Evolutionary conservation across 169 alveolate species (phyloP).

Genomic region (Toxoplasma gondii): DNA sequence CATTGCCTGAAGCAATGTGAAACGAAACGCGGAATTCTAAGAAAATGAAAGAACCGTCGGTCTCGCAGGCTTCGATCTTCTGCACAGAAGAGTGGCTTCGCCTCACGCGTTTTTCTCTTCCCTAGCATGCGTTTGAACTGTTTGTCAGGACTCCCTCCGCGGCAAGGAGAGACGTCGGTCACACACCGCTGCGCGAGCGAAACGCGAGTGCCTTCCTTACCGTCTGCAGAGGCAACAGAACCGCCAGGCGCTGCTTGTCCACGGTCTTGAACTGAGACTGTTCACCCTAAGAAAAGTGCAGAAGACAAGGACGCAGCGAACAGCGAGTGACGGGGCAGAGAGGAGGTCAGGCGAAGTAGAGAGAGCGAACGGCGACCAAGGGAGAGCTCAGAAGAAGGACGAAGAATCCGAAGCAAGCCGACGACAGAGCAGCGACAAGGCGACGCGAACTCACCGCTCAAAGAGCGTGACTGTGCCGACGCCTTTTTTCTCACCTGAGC

Average conservation of each 20-base stretch:
- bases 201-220: not conserved
- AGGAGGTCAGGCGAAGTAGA: not conserved
- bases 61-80: too few relatives aligned
- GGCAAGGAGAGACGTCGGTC: too few relatives aligned
- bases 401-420: not conserved
- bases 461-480: not conserved
- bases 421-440: not conserved
- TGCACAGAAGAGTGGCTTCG: too few relatives aligned
- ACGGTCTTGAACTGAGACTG: conserved; percentile 53
- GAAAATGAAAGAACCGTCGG: too few relatives aligned
- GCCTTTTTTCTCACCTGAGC: conserved; percentile 13
- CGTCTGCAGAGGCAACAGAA: conserved; percentile 60
- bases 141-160: too few relatives aligned
- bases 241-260: conserved; percentile 52
- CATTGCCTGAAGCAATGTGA: too few relatives aligned
- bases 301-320: not conserved
- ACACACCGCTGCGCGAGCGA: too few relatives aligned
- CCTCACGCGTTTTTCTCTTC: too few relatives aligned
- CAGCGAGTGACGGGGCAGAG: not conserved
- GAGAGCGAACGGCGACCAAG: not conserved
- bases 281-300: conserved; percentile 24
- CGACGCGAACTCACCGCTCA: not conserved
- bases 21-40: too few relatives aligned
- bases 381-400: not conserved
- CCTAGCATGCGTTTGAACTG: too few relatives aligned